A percentile compares a stretch with the other conserved stretches of the same genome.
Conservation (phyloP, 1,284 basidiomycete species). For the Irpex sp. region DNA sequence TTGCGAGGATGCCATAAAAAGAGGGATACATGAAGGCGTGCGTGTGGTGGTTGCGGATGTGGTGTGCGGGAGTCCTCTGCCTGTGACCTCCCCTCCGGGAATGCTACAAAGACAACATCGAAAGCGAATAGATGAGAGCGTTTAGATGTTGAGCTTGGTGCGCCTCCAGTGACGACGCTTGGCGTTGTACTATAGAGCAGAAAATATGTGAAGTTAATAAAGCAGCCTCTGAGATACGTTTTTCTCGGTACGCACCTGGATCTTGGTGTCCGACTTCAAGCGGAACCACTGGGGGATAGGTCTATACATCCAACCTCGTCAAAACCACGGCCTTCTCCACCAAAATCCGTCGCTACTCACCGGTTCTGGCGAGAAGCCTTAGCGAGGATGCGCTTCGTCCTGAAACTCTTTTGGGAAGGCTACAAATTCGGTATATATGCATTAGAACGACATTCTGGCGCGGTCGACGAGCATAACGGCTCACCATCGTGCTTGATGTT, state of each 20-base stretch:
- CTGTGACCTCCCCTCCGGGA: conserved; percentile 6
- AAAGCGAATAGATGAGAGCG: conserved; percentile 15
- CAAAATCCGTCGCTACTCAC: conserved; percentile 51
- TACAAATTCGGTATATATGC: conserved; percentile 35
- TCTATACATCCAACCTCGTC: conserved; percentile 45
- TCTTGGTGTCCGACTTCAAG: conserved; percentile 95
- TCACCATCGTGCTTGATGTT: conserved; percentile 42
- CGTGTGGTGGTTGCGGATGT: neutral
- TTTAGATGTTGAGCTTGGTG: conserved; percentile 94
- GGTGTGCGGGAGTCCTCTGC: neutral
- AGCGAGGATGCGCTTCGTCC: conserved; percentile 95
- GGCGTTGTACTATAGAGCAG: conserved; percentile 80
- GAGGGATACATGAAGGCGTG: conserved; percentile 1
- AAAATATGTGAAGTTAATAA: neutral
- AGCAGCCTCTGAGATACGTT: neutral
- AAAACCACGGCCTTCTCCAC: conserved; percentile 9
- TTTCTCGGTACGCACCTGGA: conserved; percentile 76
- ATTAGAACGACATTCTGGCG: conserved; percentile 3
- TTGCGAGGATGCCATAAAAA: neutral
- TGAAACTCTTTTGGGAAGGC: conserved; percentile 99
- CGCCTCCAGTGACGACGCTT: conserved; percentile 96
- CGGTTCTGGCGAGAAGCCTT: conserved; percentile 97
- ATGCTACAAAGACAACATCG: conserved; percentile 12
- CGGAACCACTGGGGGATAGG: conserved; percentile 99
- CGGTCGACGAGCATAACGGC: conserved; percentile 20